Conservation (phyloP, 495 filamentous ascomycete species). For the Penicillium paxilli region DNA sequence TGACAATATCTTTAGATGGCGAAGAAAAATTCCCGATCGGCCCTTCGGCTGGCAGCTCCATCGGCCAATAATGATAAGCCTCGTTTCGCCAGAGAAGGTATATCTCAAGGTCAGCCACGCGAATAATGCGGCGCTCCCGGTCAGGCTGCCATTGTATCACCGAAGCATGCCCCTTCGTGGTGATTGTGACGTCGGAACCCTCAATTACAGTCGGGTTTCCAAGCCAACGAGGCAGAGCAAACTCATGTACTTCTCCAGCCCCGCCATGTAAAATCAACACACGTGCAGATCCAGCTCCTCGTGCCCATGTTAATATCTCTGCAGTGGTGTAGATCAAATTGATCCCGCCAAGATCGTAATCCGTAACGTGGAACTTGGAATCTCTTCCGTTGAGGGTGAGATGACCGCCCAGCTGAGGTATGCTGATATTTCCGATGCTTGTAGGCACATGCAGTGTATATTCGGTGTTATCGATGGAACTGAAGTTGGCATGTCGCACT, state of each 20-base stretch:
- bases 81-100: conserved; percentile 56
- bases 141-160: conserved; percentile 53
- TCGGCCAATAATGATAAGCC: conserved; percentile 66
- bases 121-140: conserved; percentile 41
- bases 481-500: conserved; percentile 59
- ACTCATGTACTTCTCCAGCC: conserved; percentile 60
- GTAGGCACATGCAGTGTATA: conserved; percentile 60
- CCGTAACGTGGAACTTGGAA: conserved; percentile 67
- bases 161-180: conserved; percentile 31
- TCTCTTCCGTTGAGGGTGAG: conserved; percentile 67
- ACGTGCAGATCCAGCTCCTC: conserved; percentile 48
- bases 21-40: conserved; percentile 18
- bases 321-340: conserved; percentile 68
- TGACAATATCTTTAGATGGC: conserved; percentile 38
- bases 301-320: conserved; percentile 66
- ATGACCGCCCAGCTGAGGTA: conserved; percentile 58
- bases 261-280: conserved; percentile 67
- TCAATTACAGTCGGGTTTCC: conserved; percentile 14
- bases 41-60: conserved; percentile 41
- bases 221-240: conserved; percentile 45
- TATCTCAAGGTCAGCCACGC: conserved; percentile 48
- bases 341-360: conserved; percentile 60
- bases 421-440: conserved; percentile 52
- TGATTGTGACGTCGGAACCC: conserved; percentile 27
- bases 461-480: conserved; percentile 39